Percentiles rank a stretch among this genome's conserved stretches.
These are phyloP conservation scores for Kockiozyma suomiensis DNA, from an alignment of 805 yeast genomes.

Conservation along the genomic window DNA sequence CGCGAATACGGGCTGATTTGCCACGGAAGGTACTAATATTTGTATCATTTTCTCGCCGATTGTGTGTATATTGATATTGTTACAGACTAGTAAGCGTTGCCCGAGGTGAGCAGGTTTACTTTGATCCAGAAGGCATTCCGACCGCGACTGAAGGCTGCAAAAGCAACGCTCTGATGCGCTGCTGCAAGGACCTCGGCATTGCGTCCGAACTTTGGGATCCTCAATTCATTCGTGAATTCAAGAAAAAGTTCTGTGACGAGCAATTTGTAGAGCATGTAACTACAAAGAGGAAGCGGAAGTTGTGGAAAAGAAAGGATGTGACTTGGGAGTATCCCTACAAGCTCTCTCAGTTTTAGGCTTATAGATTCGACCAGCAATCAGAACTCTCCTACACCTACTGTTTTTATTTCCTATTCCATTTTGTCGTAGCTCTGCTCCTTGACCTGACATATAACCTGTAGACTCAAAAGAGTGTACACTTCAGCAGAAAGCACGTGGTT, in stretches of 20 bases:
- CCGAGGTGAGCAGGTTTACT: conserved; percentile 94
- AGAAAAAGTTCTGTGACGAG: conserved; percentile 70
- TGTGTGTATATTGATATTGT: background rate
- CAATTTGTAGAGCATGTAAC: conserved; percentile 81
- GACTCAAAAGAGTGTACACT: too few species aligned
- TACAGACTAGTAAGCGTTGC: conserved; percentile 74
- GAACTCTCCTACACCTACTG: too few species aligned
- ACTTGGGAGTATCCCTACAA: conserved; percentile 83
- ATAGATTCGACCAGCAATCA: background rate
- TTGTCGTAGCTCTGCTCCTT: too few species aligned
- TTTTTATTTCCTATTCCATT: too few species aligned
- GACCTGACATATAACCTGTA: too few species aligned
- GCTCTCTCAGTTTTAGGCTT: background rate
- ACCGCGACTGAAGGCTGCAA: conserved; percentile 98
- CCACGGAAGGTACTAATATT: conserved; percentile 58
- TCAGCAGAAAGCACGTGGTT: too few species aligned
- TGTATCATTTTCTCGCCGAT: background rate
- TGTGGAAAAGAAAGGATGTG: conserved; percentile 88
- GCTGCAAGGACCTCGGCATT: conserved; percentile 95
- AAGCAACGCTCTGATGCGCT: conserved; percentile 94
- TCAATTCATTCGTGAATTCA: conserved; percentile 71
- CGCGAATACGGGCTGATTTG: conserved; percentile 89
- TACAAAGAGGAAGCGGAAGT: conserved; percentile 75
- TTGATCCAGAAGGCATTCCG: conserved; percentile 80
- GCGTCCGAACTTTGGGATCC: conserved; percentile 99